Evolutionary conservation across 139 green algal species (phyloP), one percentile per base, ranked within the genome.

Genomic region (Chlamydomonas eustigma): DNA sequence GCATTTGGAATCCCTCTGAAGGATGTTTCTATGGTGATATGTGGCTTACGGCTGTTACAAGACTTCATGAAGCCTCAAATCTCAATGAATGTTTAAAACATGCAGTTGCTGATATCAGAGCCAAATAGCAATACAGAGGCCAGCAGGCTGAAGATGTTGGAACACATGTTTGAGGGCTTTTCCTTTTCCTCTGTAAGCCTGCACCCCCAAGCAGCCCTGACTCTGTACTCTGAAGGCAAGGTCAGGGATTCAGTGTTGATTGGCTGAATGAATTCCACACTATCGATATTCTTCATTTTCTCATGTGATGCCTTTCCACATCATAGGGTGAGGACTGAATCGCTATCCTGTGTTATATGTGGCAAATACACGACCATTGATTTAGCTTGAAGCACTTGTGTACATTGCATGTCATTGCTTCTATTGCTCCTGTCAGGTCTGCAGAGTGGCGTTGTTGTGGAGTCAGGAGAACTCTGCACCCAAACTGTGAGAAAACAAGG

Each of bases 191-290:
- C 36, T 12, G 83, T 73, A 32, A 88, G 81, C 74, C 81, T 93
- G 39, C 92, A 97, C 74, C 79, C 92, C n/a, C 91, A 96, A 76
- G 89, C 92, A 2, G 89, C 94, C 32, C 87, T 97, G 1, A 94
- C 91, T 25, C 80, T 97, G 8, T 96, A 96, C 79, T 82, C 86
- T 0, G 85, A 92, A 76, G 90, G 52, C 18, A 68, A 68, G 52
- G 44, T 58, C 12, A 28, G 44, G 44, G 44, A 58, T 12, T 18
- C 44, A 58, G 12, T 18, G 44, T 58, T 12, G 44, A 12, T 12
- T 58, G 12, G 12, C 18, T 18, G 44, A 58, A 18, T 58, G 12
- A 28, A 18, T 58, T 58, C 12, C 12, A 18, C 12, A 58, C 44
- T 12, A 18, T 58, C 12, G 12, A 58, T 58, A 58, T 18, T 18